Evolutionary conservation across 768 basidiomycete species (phyloP).

Genomic region (Trametes coccinea): DNA sequence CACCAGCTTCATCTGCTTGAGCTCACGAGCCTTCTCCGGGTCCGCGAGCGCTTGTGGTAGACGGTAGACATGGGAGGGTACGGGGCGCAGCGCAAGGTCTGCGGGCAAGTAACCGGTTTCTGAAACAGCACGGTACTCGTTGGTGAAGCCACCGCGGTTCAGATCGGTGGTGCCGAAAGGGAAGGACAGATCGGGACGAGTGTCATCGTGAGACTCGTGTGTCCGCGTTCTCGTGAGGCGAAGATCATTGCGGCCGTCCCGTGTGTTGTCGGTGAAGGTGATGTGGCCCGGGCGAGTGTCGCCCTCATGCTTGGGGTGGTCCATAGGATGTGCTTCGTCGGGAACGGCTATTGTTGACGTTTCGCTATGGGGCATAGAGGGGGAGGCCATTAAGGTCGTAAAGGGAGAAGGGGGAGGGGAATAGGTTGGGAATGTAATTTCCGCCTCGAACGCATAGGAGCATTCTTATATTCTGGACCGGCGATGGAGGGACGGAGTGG

Average conservation of each 20-base stretch:
- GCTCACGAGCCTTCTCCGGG: slow-evolving; percentile 37
- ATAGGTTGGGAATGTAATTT: not conserved
- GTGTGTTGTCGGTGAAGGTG: slow-evolving; percentile 16
- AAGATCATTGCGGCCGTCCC: slow-evolving; percentile 13
- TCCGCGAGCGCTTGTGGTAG: slow-evolving; percentile 29
- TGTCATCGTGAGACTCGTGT: slow-evolving; percentile 26
- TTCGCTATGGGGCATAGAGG: slow-evolving; percentile 21
- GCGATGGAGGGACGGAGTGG: slow-evolving; percentile 7
- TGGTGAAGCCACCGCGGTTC: slow-evolving; percentile 32
- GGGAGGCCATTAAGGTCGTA: slow-evolving; percentile 15
- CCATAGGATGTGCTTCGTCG: slow-evolving; percentile 4
- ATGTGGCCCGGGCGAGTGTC: slow-evolving; percentile 11
- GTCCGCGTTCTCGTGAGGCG: slow-evolving; percentile 16
- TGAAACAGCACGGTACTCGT: slow-evolving; percentile 36
- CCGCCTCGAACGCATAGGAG: slow-evolving; percentile 1
- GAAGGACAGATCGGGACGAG: slow-evolving; percentile 31
- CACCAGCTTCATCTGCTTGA: slow-evolving; percentile 37
- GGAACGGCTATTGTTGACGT: slow-evolving; percentile 18
- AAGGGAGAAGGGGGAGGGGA: slow-evolving; percentile 5
- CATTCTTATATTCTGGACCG: slow-evolving; percentile 10
- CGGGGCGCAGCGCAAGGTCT: slow-evolving; percentile 30
- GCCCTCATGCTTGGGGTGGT: slow-evolving; percentile 4
- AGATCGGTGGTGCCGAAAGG: slow-evolving; percentile 33
- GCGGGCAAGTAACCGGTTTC: slow-evolving; percentile 33
- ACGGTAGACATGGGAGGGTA: slow-evolving; percentile 29